Evolutionary conservation across 2,329 filamentous ascomycete genomes (phyloP).

Genomic region (Stachybotrys chlorohalonatus): DNA sequence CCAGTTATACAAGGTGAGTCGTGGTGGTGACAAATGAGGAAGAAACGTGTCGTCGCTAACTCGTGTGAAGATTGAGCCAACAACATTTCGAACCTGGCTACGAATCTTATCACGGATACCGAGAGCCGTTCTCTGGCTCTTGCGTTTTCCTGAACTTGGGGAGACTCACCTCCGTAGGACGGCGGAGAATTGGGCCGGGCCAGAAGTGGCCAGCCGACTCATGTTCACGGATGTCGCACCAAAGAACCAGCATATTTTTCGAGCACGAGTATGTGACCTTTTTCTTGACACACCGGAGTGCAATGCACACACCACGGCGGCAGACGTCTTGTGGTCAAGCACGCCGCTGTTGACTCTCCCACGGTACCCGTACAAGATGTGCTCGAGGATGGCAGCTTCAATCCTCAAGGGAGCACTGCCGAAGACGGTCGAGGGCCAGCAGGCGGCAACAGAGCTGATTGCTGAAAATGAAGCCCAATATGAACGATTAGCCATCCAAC

Average conservation of each 20-base stretch:
- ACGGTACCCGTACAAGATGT: conserved; percentile 97
- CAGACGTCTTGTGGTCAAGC: conserved; percentile 92
- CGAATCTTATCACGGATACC: conserved; percentile 79
- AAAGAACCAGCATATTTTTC: conserved; percentile 86
- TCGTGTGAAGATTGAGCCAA: conserved; percentile 73
- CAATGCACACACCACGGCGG: conserved; percentile 95
- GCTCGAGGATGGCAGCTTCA: conserved; percentile 92
- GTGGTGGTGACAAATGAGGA: neutral
- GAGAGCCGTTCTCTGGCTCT: conserved; percentile 85
- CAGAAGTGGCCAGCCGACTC: conserved; percentile 76
- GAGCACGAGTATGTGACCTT: conserved; percentile 84
- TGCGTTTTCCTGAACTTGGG: conserved; percentile 92
- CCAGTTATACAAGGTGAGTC: conserved; percentile 84
- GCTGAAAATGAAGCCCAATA: conserved; percentile 73
- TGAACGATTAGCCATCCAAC: conserved; percentile 62
- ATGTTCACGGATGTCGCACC: conserved; percentile 95
- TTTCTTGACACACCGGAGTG: conserved; percentile 97
- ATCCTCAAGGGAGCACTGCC: conserved; percentile 87
- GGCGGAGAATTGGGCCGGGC: conserved; percentile 73
- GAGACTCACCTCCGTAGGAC: conserved; percentile 77
- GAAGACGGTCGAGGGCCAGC: conserved; percentile 54
- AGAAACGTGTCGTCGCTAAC: conserved; percentile 4
- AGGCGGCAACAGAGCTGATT: conserved; percentile 67
- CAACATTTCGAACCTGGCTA: conserved; percentile 91
- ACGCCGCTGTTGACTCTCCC: conserved; percentile 87